Evolutionary conservation across 169 alveolate genomes (phyloP).

Genomic region (Neospora caninum): DNA sequence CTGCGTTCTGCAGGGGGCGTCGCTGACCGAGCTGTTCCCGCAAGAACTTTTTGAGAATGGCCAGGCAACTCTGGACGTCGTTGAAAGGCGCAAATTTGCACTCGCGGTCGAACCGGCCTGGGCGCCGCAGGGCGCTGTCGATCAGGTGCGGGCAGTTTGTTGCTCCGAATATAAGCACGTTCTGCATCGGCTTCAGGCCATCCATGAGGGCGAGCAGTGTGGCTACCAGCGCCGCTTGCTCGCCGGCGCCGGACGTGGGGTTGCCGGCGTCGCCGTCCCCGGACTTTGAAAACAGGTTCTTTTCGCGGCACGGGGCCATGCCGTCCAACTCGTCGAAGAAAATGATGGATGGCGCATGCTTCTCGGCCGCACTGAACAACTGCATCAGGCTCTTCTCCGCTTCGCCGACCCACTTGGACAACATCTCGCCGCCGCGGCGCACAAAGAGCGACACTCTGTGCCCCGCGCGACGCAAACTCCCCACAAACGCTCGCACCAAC

Average conservation of each 20-base stretch:
- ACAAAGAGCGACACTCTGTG: slow-evolving; percentile 97
- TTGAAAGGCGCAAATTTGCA: not conserved
- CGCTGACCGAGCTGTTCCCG: slow-evolving; percentile 16
- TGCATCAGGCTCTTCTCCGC: slow-evolving; percentile 96
- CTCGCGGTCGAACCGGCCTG: slow-evolving; percentile 94
- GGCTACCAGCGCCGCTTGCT: not conserved
- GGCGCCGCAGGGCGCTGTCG: slow-evolving; percentile 80
- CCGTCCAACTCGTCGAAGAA: slow-evolving; percentile 98
- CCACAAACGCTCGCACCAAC: slow-evolving; percentile 98
- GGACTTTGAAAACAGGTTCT: not conserved
- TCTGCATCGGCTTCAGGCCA: slow-evolving; percentile 90
- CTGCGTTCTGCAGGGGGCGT: not conserved
- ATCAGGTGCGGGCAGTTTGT: slow-evolving; percentile 91
- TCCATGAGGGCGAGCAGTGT: slow-evolving; percentile 89
- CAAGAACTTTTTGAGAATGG: slow-evolving; percentile 4
- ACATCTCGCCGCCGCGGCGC: slow-evolving; percentile 97
- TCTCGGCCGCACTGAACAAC: slow-evolving; percentile 96
- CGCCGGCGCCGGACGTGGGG: not conserved
- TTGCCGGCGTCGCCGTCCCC: not conserved
- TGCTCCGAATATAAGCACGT: slow-evolving; percentile 89
- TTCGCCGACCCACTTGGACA: slow-evolving; percentile 99
- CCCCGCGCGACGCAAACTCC: slow-evolving; percentile 81
- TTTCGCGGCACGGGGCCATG: slow-evolving; percentile 95
- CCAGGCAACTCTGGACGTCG: not conserved
- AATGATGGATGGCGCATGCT: slow-evolving; percentile 97